Evolutionary conservation across 768 basidiomycete species (phyloP), one percentile per base, ranked within the genome.

Genomic region (Pleurotus djamor): DNA sequence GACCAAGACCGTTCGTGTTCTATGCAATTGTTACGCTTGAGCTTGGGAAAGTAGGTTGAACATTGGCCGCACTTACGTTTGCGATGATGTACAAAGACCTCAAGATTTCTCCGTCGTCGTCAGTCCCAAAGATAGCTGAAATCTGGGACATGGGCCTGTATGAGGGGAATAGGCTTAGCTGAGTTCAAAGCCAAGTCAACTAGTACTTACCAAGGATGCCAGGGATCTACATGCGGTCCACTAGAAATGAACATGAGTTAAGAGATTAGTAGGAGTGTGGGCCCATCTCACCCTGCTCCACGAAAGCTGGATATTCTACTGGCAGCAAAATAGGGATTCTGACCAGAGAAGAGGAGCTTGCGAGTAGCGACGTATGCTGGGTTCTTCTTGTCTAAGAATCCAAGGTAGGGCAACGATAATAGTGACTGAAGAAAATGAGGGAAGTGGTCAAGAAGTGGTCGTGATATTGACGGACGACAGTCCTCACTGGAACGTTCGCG

Each of bases 101-200:
- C 61, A 85, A 48, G 47, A 92, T 92, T 63, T 90, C 89, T 14
- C 73, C 67, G 65, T 92, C 89, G 64, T 90, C 75, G 67, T 91
- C 85, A 7, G 87, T 87, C 2, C 89, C 87, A 67, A 85, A 91
- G 59, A 91, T 87, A 13, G 85, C 82, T 28, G 84, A 84, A 45
- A 92, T 84, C 56, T 85, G 87, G 21, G 89, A 88, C 91, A 92
- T 92, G 2, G 90, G 91, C 91, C 84, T 86, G 59, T 21, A 33
- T 16, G 57, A 52, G 35, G 16, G 52, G 28, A 51, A 54, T 21
- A 63, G 38, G 38, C 45, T 13, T 35, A 44, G 47, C 9, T 37
- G 12, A 21, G 37, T 12, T 9, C 52, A 34, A 13, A 28, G 51
- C 41, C n/a, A 28, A 28, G 13, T 5, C 13, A 16, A 13, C 9